phyloP scores from a whole-genome alignment of 257 asterid species.

The Nicotiana paniculata region DNA sequence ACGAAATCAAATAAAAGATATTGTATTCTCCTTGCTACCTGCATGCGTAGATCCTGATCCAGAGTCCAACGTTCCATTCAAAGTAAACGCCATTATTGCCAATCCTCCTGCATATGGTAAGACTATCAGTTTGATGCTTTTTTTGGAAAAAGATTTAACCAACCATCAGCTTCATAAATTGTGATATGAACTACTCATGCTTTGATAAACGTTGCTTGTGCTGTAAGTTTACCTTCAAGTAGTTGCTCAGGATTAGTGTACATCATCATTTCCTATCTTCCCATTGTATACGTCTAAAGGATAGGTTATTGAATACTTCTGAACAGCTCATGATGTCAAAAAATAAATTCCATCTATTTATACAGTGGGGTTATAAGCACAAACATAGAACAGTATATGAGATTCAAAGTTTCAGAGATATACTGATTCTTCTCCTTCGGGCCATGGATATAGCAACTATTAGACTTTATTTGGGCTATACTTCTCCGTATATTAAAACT shows the following conservation, averaged over 20 bases:
- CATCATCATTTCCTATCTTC: not conserved
- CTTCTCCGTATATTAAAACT: not conserved
- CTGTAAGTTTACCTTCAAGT: not conserved
- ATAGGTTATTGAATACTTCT: not conserved
- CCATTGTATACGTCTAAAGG: not conserved
- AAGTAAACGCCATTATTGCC: conserved; percentile 78
- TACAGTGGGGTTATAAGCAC: not conserved
- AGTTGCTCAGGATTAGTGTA: not conserved
- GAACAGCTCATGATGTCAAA: not conserved
- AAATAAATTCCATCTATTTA: not conserved
- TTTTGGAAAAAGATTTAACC: too few species aligned
- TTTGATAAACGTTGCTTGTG: not conserved
- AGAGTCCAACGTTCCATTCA: conserved; percentile 50
- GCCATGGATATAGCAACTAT: not conserved
- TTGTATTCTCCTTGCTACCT: conserved; percentile 65
- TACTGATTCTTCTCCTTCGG: not conserved
- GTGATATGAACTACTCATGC: not conserved
- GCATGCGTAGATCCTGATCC: conserved; percentile 72
- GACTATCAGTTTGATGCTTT: conserved; percentile 3
- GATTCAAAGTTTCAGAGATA: not conserved
- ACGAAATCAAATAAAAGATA: conserved; percentile 63
- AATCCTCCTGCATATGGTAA: conserved; percentile 96
- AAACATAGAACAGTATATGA: not conserved
- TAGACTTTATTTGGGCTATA: not conserved
- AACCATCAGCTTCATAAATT: conserved; percentile 2